Conservation (phyloP, 495 filamentous ascomycete genomes). For the Penicillium crystallinum region DNA sequence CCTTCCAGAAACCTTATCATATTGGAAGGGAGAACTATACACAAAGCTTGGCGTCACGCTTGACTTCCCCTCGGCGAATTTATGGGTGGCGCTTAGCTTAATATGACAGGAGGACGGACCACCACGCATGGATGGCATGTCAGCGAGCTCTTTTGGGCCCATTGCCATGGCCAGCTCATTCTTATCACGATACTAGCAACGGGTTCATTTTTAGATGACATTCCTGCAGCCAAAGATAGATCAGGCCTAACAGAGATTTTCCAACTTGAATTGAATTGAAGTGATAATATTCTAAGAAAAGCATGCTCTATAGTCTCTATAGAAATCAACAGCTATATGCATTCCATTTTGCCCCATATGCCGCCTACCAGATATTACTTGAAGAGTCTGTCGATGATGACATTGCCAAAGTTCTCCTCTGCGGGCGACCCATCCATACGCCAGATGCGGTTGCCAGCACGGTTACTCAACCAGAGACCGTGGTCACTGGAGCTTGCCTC, state of each 20-base stretch:
- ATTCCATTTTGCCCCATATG: background rate
- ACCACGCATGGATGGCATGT: background rate
- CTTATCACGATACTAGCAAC: background rate
- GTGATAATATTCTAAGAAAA: background rate
- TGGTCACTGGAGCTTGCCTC: conserved; percentile 57
- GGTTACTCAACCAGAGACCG: conserved; percentile 65
- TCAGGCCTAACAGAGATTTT: background rate
- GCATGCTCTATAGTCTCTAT: background rate
- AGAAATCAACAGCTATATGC: background rate
- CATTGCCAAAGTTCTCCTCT: conserved; percentile 36
- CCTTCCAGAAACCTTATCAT: background rate
- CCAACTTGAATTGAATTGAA: background rate
- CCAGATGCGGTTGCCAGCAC: conserved; percentile 71
- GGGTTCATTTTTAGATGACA: background rate
- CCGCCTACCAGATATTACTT: background rate
- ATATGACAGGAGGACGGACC: conserved; percentile 4
- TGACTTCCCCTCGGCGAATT: background rate
- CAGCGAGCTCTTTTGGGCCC: background rate
- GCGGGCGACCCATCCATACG: conserved; percentile 52
- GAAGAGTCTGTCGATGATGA: conserved; percentile 45
- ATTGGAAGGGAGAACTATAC: background rate
- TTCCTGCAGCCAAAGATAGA: background rate
- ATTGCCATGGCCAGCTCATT: background rate
- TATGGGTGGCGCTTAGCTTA: background rate
- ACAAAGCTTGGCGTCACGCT: background rate